phyloP scores from a whole-genome alignment of 1,284 basidiomycete species.

The Rhizoctonia solani region DNA sequence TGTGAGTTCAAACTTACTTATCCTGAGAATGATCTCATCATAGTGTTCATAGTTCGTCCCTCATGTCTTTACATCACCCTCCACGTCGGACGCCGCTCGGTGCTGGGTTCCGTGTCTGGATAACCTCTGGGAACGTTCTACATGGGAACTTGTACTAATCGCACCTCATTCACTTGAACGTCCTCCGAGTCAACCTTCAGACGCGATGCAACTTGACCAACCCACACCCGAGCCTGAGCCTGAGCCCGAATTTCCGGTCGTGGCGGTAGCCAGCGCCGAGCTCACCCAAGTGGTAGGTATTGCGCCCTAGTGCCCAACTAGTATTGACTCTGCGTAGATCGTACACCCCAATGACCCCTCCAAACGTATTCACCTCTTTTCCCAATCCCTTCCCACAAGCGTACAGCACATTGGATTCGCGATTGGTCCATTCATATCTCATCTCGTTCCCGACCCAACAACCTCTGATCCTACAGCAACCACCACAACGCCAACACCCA shows the following conservation, averaged over 20 bases:
- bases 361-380: slow-evolving; percentile 94
- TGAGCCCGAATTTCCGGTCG: slow-evolving; percentile 66
- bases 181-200: slow-evolving; percentile 39
- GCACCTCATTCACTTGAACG: slow-evolving; percentile 87
- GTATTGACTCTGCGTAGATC: slow-evolving; percentile 57
- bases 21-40: slow-evolving; percentile 21
- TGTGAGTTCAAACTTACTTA: slow-evolving; percentile 56
- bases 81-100: slow-evolving; percentile 86
- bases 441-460: slow-evolving; percentile 59
- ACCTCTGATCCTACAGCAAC: slow-evolving; percentile 54
- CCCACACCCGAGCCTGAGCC: slow-evolving; percentile 44
- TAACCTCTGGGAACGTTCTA: slow-evolving; percentile 93
- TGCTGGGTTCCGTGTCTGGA: slow-evolving; percentile 99
- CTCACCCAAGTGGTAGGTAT: slow-evolving; percentile 81
- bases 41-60: slow-evolving; percentile 71
- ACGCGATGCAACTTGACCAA: slow-evolving; percentile 26
- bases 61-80: slow-evolving; percentile 89
- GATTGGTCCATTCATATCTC: slow-evolving; percentile 89
- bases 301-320: neutral
- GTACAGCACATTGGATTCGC: slow-evolving; percentile 96
- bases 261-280: slow-evolving; percentile 93
- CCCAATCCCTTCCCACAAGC: slow-evolving; percentile 85
- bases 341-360: slow-evolving; percentile 92
- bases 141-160: slow-evolving; percentile 98
- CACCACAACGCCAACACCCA: slow-evolving; percentile 62